Percentiles rank a stretch among this genome's conserved stretches.
Conservation (phyloP, 2,329 filamentous ascomycete genomes). For the Endoconidiophora polonica region DNA sequence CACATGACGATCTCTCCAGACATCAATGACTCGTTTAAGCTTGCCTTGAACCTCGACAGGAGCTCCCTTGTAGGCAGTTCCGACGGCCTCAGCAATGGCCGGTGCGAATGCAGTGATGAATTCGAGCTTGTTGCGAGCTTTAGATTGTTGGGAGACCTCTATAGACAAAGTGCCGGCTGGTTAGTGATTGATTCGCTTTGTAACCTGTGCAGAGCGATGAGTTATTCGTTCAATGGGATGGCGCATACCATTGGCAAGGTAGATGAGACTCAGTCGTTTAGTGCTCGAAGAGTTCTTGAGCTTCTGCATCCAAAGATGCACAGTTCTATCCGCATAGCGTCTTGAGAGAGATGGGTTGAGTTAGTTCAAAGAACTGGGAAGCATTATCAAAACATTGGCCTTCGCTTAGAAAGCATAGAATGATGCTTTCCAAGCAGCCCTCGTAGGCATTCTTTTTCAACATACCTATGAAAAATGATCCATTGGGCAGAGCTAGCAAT, state of each 20-base stretch:
- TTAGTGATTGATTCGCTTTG: not conserved
- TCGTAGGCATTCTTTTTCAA: too few relatives aligned
- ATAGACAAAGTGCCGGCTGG: conserved; percentile 5
- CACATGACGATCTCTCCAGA: conserved; percentile 76
- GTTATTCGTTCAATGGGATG: not conserved
- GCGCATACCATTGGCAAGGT: conserved; percentile 74
- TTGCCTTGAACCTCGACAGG: conserved; percentile 76
- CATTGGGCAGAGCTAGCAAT: conserved; percentile 94
- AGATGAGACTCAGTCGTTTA: conserved; percentile 80
- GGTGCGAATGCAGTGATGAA: conserved; percentile 86
- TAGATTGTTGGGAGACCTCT: conserved; percentile 96
- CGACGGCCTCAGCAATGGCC: conserved; percentile 77
- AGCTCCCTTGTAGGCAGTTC: conserved; percentile 79
- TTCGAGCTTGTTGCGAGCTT: conserved; percentile 79
- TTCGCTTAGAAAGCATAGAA: not conserved
- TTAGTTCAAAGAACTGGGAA: conserved; percentile 1
- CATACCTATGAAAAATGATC: conserved; percentile 97
- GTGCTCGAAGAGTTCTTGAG: conserved; percentile 73
- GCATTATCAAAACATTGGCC: not conserved
- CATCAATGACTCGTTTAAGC: conserved; percentile 75
- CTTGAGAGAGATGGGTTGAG: conserved; percentile 27
- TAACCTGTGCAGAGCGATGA: not conserved
- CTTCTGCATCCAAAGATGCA: conserved; percentile 78
- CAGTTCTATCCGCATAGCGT: conserved; percentile 81
- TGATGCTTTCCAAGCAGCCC: too few relatives aligned